Percentiles rank a stretch among this genome's conserved stretches.
Evolutionary conservation across 2,329 filamentous ascomycete genomes (phyloP).

Genomic region (Myriosclerotinia curreyana): DNA sequence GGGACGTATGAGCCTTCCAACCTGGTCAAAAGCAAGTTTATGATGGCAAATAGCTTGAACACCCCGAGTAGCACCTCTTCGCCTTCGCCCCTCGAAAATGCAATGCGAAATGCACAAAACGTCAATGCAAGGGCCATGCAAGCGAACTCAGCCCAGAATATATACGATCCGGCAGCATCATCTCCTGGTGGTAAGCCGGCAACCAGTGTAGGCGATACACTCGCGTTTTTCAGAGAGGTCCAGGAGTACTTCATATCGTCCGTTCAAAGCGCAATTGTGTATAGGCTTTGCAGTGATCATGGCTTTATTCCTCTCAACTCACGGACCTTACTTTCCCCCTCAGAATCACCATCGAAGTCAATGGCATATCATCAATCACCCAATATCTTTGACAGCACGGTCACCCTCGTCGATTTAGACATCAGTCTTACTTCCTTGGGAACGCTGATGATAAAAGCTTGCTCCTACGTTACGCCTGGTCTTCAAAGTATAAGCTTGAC

Average conservation of each 20-base stretch:
- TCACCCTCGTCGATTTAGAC: constrained; percentile 38
- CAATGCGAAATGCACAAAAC: constrained; percentile 32
- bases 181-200: constrained; percentile 32
- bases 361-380: constrained; percentile 10
- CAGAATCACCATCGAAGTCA: constrained; percentile 12
- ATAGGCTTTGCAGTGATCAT: constrained; percentile 38
- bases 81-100: constrained; percentile 35
- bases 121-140: constrained; percentile 34
- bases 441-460: constrained; percentile 37
- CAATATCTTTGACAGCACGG: constrained; percentile 18
- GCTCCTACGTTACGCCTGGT: constrained; percentile 32
- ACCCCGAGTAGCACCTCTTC: constrained; percentile 34
- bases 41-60: constrained; percentile 26
- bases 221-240: constrained; percentile 33
- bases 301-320: constrained; percentile 39
- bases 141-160: constrained; percentile 28
- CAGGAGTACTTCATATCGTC: constrained; percentile 40
- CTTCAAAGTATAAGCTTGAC: constrained; percentile 30
- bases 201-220: constrained; percentile 24
- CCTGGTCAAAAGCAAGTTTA: constrained; percentile 31
- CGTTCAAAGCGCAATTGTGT: constrained; percentile 37
- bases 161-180: constrained; percentile 30
- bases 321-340: constrained; percentile 36
- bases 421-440: constrained; percentile 39
- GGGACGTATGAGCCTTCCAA: constrained; percentile 37